A percentile compares a stretch with the other conserved stretches of the same genome.
Evolutionary conservation across 176 grass and related monocot species (phyloP).

Genomic region (Zoysia pacifica): DNA sequence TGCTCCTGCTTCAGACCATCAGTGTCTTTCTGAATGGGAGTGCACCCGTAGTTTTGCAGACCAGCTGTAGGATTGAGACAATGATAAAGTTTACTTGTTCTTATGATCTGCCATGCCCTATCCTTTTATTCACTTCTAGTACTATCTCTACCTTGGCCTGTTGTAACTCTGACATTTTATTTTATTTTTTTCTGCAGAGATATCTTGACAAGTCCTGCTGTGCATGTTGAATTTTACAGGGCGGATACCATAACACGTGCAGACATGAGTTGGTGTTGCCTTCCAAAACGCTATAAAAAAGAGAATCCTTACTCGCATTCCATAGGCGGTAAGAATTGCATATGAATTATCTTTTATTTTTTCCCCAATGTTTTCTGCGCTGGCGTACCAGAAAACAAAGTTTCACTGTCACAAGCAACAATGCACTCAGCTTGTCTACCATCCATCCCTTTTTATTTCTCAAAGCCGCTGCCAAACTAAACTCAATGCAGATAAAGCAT

Average conservation of each 20-base stretch:
- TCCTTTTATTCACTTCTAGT: not conserved
- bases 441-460: not conserved
- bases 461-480: not conserved
- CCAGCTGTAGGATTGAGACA: not conserved
- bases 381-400: constrained; percentile 2
- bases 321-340: constrained; percentile 52
- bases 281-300: constrained; percentile 37
- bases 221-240: constrained; percentile 35
- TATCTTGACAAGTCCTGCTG: not conserved
- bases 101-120: not conserved
- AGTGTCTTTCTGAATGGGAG: not conserved
- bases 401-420: not conserved
- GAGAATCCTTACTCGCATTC: constrained; percentile 19
- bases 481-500: not conserved
- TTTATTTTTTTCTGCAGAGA: constrained; percentile 3
- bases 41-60: not conserved
- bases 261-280: constrained; percentile 72
- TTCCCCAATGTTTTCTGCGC: not conserved
- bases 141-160: not conserved
- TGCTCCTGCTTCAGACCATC: not conserved
- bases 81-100: not conserved
- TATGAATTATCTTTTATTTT: not conserved
- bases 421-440: not conserved
- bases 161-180: not conserved
- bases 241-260: not conserved